Evolutionary conservation across 2,329 filamentous ascomycete species (phyloP).

Genomic region (Aspergillus luchuensis): DNA sequence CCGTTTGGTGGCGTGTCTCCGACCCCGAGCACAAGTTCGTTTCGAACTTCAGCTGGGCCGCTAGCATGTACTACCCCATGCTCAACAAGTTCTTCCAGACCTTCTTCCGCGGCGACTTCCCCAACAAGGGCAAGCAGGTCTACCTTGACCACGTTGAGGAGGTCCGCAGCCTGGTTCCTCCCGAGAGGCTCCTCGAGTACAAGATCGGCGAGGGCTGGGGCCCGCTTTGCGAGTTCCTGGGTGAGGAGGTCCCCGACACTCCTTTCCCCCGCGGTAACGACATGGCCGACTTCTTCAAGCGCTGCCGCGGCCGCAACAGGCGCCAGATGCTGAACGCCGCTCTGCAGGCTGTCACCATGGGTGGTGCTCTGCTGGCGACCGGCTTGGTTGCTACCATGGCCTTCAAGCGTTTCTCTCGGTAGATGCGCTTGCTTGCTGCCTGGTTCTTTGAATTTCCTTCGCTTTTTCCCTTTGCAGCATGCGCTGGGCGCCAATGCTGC

Average conservation of each 20-base stretch:
- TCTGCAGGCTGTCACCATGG: conserved; percentile 54
- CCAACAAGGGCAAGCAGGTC: conserved; percentile 64
- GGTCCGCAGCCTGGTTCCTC: conserved; percentile 51
- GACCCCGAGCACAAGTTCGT: conserved; percentile 62
- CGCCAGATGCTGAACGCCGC: conserved; percentile 59
- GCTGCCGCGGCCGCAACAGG: conserved; percentile 56
- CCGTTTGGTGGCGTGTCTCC: conserved; percentile 67
- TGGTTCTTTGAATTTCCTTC: background rate
- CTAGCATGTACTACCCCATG: conserved; percentile 70
- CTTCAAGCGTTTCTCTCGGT: conserved; percentile 44
- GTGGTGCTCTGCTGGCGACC: conserved; percentile 51
- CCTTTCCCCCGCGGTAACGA: conserved; percentile 57
- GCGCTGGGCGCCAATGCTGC: conserved; percentile 29
- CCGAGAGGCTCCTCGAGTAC: conserved; percentile 57
- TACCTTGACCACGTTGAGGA: conserved; percentile 60
- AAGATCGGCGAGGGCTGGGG: conserved; percentile 57
- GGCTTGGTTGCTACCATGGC: conserved; percentile 44
- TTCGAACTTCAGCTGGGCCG: conserved; percentile 64
- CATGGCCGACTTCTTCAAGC: conserved; percentile 57
- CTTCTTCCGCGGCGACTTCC: conserved; percentile 70
- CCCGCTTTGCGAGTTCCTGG: conserved; percentile 58
- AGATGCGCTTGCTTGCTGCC: conserved; percentile 4
- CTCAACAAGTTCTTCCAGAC: conserved; percentile 68
- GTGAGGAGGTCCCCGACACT: conserved; percentile 52
- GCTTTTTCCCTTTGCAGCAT: conserved; percentile 13